These are phyloP conservation scores for Multifurca ochricompacta DNA, from an alignment of 768 basidiomycete species.

Conservation along the genomic window DNA sequence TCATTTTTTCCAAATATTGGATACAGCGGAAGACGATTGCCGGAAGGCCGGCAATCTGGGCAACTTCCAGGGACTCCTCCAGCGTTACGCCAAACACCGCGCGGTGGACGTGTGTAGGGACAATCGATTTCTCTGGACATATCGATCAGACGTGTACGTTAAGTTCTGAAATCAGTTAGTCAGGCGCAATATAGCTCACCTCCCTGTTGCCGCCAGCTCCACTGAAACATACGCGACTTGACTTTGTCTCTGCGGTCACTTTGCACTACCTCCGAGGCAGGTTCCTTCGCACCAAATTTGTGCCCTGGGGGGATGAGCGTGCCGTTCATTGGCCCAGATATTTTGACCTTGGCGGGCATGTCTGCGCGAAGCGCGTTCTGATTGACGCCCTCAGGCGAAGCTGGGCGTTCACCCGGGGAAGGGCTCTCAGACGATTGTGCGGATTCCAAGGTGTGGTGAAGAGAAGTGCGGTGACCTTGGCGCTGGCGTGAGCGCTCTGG, in stretches of 20 bases:
- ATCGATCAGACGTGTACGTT: conserved; percentile 7
- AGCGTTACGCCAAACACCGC: conserved; percentile 87
- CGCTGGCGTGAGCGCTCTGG: conserved; percentile 51
- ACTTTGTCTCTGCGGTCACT: conserved; percentile 70
- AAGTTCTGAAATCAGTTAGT: background rate
- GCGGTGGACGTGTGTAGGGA: conserved; percentile 41
- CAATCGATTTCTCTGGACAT: conserved; percentile 29
- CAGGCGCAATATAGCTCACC: conserved; percentile 2
- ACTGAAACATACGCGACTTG: conserved; percentile 80
- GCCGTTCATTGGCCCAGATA: conserved; percentile 82
- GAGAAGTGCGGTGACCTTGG: conserved; percentile 52
- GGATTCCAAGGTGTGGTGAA: conserved; percentile 48
- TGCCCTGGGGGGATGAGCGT: conserved; percentile 80
- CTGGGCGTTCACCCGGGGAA: conserved; percentile 27
- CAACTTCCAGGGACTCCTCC: conserved; percentile 81
- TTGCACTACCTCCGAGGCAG: conserved; percentile 27
- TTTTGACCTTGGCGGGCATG: conserved; percentile 62
- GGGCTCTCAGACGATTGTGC: conserved; percentile 43
- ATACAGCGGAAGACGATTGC: conserved; percentile 94
- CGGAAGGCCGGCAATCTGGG: conserved; percentile 84
- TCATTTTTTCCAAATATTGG: conserved; percentile 88
- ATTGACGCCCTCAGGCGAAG: conserved; percentile 37
- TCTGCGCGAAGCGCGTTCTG: conserved; percentile 45
- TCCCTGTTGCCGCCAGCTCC: conserved; percentile 72
- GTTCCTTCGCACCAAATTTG: conserved; percentile 82